Evolutionary conservation across 225 moss, liverwort and hornwort species (phyloP).

Genomic region (Polytrichum formosum): DNA sequence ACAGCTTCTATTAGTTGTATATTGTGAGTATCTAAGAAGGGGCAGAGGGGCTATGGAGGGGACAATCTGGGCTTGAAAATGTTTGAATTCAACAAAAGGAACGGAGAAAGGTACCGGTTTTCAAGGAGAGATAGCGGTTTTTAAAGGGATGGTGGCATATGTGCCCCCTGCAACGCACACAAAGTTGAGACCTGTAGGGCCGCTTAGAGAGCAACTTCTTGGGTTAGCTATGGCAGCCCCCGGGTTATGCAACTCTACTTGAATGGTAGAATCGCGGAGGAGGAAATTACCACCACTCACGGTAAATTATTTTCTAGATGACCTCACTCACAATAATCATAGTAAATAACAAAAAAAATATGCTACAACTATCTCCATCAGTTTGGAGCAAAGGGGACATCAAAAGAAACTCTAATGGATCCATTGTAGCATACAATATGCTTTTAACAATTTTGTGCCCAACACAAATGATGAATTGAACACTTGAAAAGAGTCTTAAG

Average conservation of each 20-base stretch:
- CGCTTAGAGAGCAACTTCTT: constrained; percentile 21
- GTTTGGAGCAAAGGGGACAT: too few species aligned
- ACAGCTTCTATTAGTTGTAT: too few species aligned
- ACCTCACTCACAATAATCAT: too few species aligned
- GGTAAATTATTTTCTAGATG: too few species aligned
- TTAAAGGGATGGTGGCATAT: constrained; percentile 43
- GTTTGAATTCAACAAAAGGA: neutral
- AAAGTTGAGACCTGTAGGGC: constrained; percentile 16
- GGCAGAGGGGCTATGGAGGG: constrained; percentile 9
- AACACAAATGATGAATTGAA: too few species aligned
- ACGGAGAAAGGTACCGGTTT: neutral
- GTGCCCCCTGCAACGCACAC: constrained; percentile 19
- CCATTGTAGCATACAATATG: too few species aligned
- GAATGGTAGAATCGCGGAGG: constrained; percentile 24
- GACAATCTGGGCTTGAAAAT: constrained; percentile 4
- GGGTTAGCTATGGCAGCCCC: constrained; percentile 11
- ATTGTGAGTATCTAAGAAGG: neutral
- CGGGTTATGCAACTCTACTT: constrained; percentile 13
- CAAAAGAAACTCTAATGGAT: too few species aligned
- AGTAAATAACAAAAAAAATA: too few species aligned
- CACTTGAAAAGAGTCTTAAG: too few species aligned
- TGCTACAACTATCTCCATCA: too few species aligned
- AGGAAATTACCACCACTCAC: neutral
- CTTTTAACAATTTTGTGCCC: too few species aligned
- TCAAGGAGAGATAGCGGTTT: neutral